Base-by-base conservation (phyloP, 2,329 filamentous ascomycete species). In the Pseudogymnoascus sp. region DNA sequence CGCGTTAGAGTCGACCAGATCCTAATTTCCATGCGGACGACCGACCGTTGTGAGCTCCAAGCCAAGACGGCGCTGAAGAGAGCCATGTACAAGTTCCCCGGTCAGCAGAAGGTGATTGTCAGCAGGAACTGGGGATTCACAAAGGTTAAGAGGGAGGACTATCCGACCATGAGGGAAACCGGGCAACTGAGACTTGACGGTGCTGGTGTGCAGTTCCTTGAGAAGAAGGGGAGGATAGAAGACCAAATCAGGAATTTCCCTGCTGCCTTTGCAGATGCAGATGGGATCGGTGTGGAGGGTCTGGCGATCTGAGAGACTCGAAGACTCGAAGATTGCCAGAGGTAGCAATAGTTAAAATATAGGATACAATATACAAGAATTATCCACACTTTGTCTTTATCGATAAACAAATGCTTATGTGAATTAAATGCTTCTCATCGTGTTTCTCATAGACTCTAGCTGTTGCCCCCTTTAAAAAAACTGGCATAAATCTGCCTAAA, bases 51-150 rank as follows among this genome's bases (percentile, higher is more conserved):
- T 90, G 84, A 73, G 87, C 84, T 30, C 8, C 22, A n/a, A 1
- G 60, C 30, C 14, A 59, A 9, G 11, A 11, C 41, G 89, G 94
- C 94, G 77, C 91, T 99, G 79, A 93, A 95, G 79, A 92, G 94
- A 80, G 95, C 92, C 71, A 94, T 97, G 89, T 97, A 97, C 91
- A 99, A 97, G 90, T 99, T 99, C 91, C 94, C 94, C 72, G 94
- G 94, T 80, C 93, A 94, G 83, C 94, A 99, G 87, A 99, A 99
- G 92, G 97, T 99, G 84, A 97, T 99, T 76, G 89, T 97, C 83
- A 95, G 90, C 85, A 99, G 97, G 92, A 99, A 99, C 88, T 99
- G 94, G 94, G 94, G 94, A 73, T 99, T 99, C 90, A 99, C 94
- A 68, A 92, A 92, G 77, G 91, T 99, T 75, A 89, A 91, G 76